Evolutionary conservation across 1,284 basidiomycete species (phyloP).

Genomic region (Stygiomarasmius scandens): DNA sequence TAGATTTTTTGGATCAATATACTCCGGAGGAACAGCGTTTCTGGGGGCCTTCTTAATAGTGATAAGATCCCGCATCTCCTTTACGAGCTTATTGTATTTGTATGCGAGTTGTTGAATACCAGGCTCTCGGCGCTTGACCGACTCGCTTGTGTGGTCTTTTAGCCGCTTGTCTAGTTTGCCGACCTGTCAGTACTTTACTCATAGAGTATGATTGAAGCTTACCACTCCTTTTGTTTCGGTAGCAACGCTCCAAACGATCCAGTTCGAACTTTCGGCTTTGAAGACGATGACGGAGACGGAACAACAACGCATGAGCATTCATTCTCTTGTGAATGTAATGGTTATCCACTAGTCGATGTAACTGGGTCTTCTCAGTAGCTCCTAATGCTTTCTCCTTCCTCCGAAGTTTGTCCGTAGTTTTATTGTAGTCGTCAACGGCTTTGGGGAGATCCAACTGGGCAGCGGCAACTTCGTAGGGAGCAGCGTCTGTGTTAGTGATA

Average conservation of each 20-base stretch:
- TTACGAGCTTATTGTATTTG: neutral
- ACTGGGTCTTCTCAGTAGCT: neutral
- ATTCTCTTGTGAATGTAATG: neutral
- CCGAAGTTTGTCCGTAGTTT: neutral
- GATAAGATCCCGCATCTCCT: slow-evolving; percentile 6
- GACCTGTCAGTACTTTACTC: neutral
- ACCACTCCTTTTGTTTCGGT: neutral
- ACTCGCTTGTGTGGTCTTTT: neutral
- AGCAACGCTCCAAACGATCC: neutral
- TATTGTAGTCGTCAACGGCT: neutral
- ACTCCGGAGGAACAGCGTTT: slow-evolving; percentile 13
- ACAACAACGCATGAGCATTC: neutral
- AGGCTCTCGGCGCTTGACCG: slow-evolving; percentile 3
- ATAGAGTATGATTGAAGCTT: neutral
- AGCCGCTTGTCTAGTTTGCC: slow-evolving; percentile 4
- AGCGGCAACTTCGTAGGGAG: neutral
- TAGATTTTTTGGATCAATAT: slow-evolving; percentile 14
- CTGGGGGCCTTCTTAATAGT: slow-evolving; percentile 10
- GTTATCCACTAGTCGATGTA: neutral
- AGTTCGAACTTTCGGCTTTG: neutral
- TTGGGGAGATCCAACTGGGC: neutral
- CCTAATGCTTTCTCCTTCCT: neutral
- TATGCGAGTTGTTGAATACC: slow-evolving; percentile 3
- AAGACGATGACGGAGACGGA: neutral
- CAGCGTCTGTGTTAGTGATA: neutral